Evolutionary conservation across 192 early-diverging fungal species (phyloP).

Genomic region (Chytriomyces sp.): DNA sequence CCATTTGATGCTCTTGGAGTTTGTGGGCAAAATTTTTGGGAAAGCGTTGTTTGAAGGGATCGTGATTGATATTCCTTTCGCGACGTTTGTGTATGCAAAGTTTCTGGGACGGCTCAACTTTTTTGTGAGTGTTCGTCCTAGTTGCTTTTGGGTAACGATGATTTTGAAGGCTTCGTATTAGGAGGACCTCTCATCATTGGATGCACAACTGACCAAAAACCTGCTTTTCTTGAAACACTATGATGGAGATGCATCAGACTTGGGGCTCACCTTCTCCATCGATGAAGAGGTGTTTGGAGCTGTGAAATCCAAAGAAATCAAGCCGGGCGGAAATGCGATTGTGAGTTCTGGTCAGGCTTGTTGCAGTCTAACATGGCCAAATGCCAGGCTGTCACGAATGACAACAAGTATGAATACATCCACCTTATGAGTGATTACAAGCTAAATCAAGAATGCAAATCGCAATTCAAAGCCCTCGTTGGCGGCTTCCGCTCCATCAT

Average conservation of each 20-base stretch:
- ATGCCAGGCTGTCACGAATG: constrained; percentile 30
- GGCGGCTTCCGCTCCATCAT: constrained; percentile 38
- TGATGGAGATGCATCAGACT: constrained; percentile 45
- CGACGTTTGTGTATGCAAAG: constrained; percentile 52
- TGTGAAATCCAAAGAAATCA: constrained; percentile 36
- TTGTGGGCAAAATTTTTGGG: constrained; percentile 45
- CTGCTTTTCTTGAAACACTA: constrained; percentile 52
- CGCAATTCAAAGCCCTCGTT: constrained; percentile 32
- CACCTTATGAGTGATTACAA: constrained; percentile 34
- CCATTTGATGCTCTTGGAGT: constrained; percentile 48
- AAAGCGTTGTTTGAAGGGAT: constrained; percentile 58
- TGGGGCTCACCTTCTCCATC: constrained; percentile 49
- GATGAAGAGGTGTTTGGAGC: constrained; percentile 46
- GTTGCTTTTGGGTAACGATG: constrained; percentile 2
- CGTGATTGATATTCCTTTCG: constrained; percentile 56
- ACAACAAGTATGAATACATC: constrained; percentile 39
- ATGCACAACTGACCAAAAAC: constrained; percentile 51
- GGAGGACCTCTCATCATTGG: constrained; percentile 52
- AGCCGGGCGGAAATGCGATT: constrained; percentile 27
- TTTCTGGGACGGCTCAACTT: constrained; percentile 40
- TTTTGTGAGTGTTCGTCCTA: constrained; percentile 30
- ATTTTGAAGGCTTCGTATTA: background rate
- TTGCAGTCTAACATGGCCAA: background rate
- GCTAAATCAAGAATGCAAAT: constrained; percentile 41
- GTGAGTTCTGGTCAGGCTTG: background rate